Evolutionary conservation across 2,329 filamentous ascomycete genomes (phyloP).

Genomic region (Fusarium chlamydosporum): DNA sequence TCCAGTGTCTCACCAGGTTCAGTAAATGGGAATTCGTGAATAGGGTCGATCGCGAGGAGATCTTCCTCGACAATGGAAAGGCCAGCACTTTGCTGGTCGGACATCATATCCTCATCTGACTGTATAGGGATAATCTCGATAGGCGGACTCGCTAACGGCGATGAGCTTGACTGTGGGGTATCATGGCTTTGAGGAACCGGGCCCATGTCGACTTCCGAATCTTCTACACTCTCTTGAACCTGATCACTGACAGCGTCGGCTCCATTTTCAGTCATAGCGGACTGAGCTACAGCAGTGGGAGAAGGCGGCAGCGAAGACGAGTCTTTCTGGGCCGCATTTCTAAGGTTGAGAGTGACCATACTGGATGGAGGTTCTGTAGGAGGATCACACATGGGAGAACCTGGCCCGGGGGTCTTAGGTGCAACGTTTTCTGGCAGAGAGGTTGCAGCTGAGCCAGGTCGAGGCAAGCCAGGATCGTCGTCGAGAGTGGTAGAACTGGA

Average conservation of each 20-base stretch:
- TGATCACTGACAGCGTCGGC: conserved; percentile 43
- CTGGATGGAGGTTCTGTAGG: conserved; percentile 62
- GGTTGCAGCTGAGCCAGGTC: conserved; percentile 48
- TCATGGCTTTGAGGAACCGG: conserved; percentile 43
- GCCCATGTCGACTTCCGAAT: conserved; percentile 58
- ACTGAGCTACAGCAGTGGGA: conserved; percentile 51
- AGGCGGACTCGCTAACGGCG: conserved; percentile 61
- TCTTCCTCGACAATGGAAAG: conserved; percentile 45
- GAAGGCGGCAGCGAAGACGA: conserved; percentile 62
- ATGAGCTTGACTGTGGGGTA: conserved; percentile 55
- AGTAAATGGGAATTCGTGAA: conserved; percentile 63
- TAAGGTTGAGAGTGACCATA: conserved; percentile 72
- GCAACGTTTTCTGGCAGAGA: conserved; percentile 59
- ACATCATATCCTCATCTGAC: conserved; percentile 55
- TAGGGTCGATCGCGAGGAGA: conserved; percentile 57
- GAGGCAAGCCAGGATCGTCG: conserved; percentile 49
- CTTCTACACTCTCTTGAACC: conserved; percentile 63
- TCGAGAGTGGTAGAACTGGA: conserved; percentile 53
- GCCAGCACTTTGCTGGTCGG: conserved; percentile 54
- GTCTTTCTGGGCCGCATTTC: conserved; percentile 61
- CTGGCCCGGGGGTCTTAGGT: conserved; percentile 61
- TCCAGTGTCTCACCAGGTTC: conserved; percentile 52
- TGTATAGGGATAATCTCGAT: conserved; percentile 60
- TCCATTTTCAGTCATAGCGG: conserved; percentile 6
- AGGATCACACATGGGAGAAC: conserved; percentile 52